These are phyloP conservation scores for Wallacemonas sp. DNA, from an alignment of 208 protist genomes.

Conservation along the genomic window DNA sequence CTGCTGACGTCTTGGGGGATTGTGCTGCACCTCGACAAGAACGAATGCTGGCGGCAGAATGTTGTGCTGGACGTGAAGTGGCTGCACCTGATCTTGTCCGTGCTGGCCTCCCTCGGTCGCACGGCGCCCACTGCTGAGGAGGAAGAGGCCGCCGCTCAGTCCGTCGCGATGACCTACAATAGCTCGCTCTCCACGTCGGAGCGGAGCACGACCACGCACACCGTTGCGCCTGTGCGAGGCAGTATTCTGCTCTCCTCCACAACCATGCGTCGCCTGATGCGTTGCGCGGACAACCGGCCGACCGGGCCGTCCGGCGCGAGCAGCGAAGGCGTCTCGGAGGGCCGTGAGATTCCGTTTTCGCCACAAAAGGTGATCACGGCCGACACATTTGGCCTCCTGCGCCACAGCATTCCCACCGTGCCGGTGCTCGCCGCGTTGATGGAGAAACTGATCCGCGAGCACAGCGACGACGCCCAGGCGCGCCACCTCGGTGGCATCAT, in stretches of 20 bases:
- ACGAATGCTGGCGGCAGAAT: constrained; percentile 42
- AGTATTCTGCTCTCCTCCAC: constrained; percentile 8
- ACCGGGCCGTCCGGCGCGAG: background rate
- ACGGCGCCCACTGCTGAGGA: constrained; percentile 7
- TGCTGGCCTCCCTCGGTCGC: constrained; percentile 33
- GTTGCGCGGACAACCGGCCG: constrained; percentile 15
- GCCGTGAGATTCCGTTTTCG: background rate
- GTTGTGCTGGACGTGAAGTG: constrained; percentile 74
- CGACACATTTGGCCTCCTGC: constrained; percentile 35
- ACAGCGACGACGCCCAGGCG: background rate
- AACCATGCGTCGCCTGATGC: constrained; percentile 22
- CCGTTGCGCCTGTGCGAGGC: background rate
- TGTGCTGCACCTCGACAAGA: constrained; percentile 63
- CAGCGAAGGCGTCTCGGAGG: background rate
- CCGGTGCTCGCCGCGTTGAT: constrained; percentile 29
- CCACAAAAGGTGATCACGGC: constrained; percentile 28
- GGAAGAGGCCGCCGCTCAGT: background rate
- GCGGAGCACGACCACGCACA: background rate
- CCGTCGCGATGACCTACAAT: background rate
- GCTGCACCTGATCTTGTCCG: constrained; percentile 32
- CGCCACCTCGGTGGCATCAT: constrained; percentile 24
- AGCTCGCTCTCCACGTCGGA: background rate
- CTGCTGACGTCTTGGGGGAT: constrained; percentile 65
- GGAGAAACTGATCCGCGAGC: constrained; percentile 18
- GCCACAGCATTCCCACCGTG: constrained; percentile 14